phyloP scores from a whole-genome alignment of 2,329 filamentous ascomycete species.

The Alternaria infectoria region DNA sequence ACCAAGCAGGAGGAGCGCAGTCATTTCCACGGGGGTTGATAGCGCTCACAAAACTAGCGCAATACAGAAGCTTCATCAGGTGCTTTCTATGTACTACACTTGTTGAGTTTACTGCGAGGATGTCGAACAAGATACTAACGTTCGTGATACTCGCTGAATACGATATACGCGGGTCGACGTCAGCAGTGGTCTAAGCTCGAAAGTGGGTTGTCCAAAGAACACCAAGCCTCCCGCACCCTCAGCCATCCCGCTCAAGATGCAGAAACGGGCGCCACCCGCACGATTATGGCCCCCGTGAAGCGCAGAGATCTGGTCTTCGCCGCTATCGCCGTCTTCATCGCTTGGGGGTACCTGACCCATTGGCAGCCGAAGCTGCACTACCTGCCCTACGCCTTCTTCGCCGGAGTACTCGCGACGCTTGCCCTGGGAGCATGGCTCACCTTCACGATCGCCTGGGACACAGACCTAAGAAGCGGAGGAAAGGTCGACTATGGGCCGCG shows the following conservation, averaged over 20 bases:
- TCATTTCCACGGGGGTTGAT: background rate
- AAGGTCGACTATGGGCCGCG: slow-evolving; percentile 50
- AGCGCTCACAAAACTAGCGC: background rate
- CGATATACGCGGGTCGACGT: slow-evolving; percentile 17
- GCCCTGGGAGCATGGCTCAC: slow-evolving; percentile 65
- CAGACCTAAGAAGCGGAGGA: slow-evolving; percentile 50
- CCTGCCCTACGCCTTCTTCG: slow-evolving; percentile 81
- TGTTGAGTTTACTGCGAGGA: background rate
- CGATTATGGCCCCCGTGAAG: slow-evolving; percentile 75
- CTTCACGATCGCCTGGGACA: slow-evolving; percentile 61
- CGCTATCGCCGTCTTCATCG: slow-evolving; percentile 74
- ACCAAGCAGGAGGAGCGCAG: background rate
- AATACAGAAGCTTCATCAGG: background rate
- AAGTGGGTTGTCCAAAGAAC: slow-evolving; percentile 21
- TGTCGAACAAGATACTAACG: background rate
- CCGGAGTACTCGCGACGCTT: slow-evolving; percentile 66
- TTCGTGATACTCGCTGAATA: background rate
- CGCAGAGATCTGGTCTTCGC: slow-evolving; percentile 72
- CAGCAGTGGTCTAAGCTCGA: slow-evolving; percentile 24
- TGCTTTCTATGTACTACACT: background rate
- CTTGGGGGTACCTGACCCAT: slow-evolving; percentile 85
- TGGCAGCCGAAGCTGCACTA: slow-evolving; percentile 85
- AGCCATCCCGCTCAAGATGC: slow-evolving; percentile 41
- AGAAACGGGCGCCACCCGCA: slow-evolving; percentile 45
- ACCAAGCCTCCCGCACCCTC: slow-evolving; percentile 22